These are phyloP conservation scores for Stagonosporopsis chrysanthemi DNA, from an alignment of 2,329 filamentous ascomycete genomes.

Conservation along the genomic window DNA sequence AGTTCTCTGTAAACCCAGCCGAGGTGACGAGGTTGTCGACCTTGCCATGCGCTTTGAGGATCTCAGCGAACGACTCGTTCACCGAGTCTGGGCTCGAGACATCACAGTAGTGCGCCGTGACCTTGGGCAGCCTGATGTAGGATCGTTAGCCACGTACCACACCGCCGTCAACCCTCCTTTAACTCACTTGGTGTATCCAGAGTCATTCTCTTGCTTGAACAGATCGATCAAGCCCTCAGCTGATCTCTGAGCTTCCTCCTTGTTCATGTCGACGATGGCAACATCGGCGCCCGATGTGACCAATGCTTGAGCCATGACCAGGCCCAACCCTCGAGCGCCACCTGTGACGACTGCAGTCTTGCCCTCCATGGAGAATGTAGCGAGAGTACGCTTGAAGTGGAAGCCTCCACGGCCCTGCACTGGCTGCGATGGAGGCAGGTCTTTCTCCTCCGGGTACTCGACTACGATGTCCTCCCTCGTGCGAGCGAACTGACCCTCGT, in stretches of 20 bases:
- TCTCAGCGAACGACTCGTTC: slow-evolving; percentile 72
- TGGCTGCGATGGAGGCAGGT: slow-evolving; percentile 74
- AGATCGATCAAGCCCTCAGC: slow-evolving; percentile 75
- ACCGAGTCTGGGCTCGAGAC: slow-evolving; percentile 84
- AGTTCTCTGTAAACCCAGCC: slow-evolving; percentile 97
- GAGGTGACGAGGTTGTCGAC: slow-evolving; percentile 94
- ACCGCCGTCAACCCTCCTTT: too few relatives aligned
- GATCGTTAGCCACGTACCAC: background rate
- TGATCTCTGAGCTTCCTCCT: slow-evolving; percentile 82
- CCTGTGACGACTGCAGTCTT: slow-evolving; percentile 87
- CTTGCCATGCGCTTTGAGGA: slow-evolving; percentile 75
- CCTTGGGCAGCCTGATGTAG: slow-evolving; percentile 69
- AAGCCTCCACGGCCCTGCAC: slow-evolving; percentile 79
- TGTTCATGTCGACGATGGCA: slow-evolving; percentile 93
- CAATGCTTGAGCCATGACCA: slow-evolving; percentile 92
- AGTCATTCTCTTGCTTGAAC: slow-evolving; percentile 80
- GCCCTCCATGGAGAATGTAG: slow-evolving; percentile 84
- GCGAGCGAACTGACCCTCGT: slow-evolving; percentile 75
- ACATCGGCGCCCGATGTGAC: slow-evolving; percentile 87
- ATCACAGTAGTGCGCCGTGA: slow-evolving; percentile 90
- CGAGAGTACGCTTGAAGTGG: slow-evolving; percentile 84
- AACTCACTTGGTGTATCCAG: slow-evolving; percentile 56
- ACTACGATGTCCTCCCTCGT: slow-evolving; percentile 81
- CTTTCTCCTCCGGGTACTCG: slow-evolving; percentile 76
- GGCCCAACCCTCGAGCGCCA: slow-evolving; percentile 84